Base-by-base conservation (phyloP, 352 stramenopile genomes). In the Globisporangium mamillatum region DNA sequence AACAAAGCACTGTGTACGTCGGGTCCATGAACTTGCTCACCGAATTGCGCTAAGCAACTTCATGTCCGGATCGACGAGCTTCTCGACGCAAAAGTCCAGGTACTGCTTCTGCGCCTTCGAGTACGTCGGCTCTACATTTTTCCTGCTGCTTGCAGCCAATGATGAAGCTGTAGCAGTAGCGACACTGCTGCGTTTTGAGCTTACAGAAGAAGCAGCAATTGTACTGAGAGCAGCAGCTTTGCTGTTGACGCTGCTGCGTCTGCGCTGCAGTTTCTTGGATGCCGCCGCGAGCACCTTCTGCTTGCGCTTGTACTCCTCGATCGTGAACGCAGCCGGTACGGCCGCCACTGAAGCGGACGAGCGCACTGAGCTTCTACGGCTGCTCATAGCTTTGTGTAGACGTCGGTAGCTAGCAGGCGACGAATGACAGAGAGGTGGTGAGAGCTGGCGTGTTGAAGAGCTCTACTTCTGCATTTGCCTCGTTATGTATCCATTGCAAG, bases 301-400 rank as follows among this genome's bases (percentile, higher is more conserved):
- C 63, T 82, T 81, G 53, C 73, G 77, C 68, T 83, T 84, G 74
- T 85, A 89, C 46, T 78, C 70, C 8, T 89, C 80, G 61, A 91
- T 88, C 3, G 81, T 88, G 69, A 90, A 78, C 52, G 70, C 10
- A 27, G 74, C 32, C 1, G 67, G 48, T 25, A 58, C 24, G 29
- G 22, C 14, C 7, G 20, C n/a, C 24, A 46, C 32, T 25, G 41
- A 44, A 9, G 38, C 24, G 27, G 46, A 60, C 12, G 60, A 66
- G 32, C 32, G 32, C 32, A 16, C 32, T n/a, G 56, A 62, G 10
- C 32, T 44, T 22, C n/a, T 50, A 18, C 48, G 29, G 29, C 29
- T 66, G 22, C 52, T 57, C 52, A 57, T 41, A 6, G 16, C 6
- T 59, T 20, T 20, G 34, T 41, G 12, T 60, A 16, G 5, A 20